phyloP scores from a whole-genome alignment of 768 basidiomycete genomes.

The Phallus indusiatus region DNA sequence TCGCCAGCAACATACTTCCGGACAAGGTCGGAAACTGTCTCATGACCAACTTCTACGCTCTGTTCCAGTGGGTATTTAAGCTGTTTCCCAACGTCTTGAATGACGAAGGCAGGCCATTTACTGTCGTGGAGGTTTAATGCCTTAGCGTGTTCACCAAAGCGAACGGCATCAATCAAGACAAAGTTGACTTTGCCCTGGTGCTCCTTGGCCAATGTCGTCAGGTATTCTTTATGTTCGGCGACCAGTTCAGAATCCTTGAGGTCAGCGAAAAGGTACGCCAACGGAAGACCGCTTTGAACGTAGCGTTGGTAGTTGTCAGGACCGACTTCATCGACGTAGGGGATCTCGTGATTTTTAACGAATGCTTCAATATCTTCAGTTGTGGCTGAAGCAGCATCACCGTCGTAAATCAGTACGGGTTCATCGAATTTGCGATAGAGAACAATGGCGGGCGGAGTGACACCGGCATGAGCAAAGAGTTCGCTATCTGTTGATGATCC shows the following conservation, averaged over 20 bases:
- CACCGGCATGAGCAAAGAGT: conserved; percentile 57
- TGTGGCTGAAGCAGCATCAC: conserved; percentile 38
- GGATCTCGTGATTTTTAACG: conserved; percentile 76
- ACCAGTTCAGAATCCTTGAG: conserved; percentile 51
- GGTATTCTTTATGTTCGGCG: conserved; percentile 51
- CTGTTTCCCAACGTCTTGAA: conserved; percentile 77
- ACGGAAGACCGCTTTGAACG: conserved; percentile 70
- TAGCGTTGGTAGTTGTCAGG: conserved; percentile 90
- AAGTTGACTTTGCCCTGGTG: conserved; percentile 89
- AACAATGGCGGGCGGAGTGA: conserved; percentile 76
- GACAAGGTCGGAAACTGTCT: conserved; percentile 50
- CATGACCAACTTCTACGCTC: conserved; percentile 46
- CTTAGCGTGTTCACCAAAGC: conserved; percentile 93
- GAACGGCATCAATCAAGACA: conserved; percentile 94
- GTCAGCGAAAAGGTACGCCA: conserved; percentile 93
- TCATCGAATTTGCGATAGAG: conserved; percentile 93
- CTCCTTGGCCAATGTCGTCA: conserved; percentile 71
- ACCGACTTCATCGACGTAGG: conserved; percentile 84
- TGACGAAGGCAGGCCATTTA: conserved; percentile 90
- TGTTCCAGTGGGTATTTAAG: conserved; percentile 87
- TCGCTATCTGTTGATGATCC: conserved; percentile 71
- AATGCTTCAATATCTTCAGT: conserved; percentile 61
- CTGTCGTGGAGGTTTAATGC: conserved; percentile 78
- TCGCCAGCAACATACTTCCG: conserved; percentile 59
- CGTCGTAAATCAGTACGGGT: conserved; percentile 55